Evolutionary conservation across 768 basidiomycete genomes (phyloP).

Genomic region (Pleurotus djamor): DNA sequence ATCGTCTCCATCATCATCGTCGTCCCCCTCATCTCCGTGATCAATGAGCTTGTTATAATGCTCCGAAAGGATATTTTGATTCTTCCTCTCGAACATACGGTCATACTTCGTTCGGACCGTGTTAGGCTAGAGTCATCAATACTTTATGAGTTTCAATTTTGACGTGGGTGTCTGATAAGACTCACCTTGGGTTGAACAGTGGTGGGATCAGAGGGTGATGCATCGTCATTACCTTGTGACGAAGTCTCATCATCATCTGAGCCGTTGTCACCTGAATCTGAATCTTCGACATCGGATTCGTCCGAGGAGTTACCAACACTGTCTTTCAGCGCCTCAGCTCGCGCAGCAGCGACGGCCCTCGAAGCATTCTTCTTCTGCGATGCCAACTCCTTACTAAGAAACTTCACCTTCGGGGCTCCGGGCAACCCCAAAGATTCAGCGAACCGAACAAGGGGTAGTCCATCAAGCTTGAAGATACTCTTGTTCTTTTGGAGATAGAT

Average conservation of each 20-base stretch:
- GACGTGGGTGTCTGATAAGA: not conserved
- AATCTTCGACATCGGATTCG: slow-evolving; percentile 20
- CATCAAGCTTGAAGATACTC: slow-evolving; percentile 81
- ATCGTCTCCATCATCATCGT: slow-evolving; percentile 57
- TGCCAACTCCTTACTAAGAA: slow-evolving; percentile 63
- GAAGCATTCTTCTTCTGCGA: slow-evolving; percentile 79
- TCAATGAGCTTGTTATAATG: slow-evolving; percentile 91
- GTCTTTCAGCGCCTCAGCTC: slow-evolving; percentile 23
- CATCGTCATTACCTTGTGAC: slow-evolving; percentile 21
- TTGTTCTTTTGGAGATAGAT: slow-evolving; percentile 94
- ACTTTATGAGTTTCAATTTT: too few species aligned
- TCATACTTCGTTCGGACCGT: slow-evolving; percentile 91
- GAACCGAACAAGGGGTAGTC: slow-evolving; percentile 79
- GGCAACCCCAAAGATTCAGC: slow-evolving; percentile 91
- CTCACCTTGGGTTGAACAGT: slow-evolving; percentile 40
- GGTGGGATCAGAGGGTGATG: slow-evolving; percentile 15
- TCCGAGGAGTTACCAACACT: slow-evolving; percentile 13
- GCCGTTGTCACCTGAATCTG: slow-evolving; percentile 16
- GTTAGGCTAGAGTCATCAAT: slow-evolving; percentile 17
- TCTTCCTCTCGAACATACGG: slow-evolving; percentile 96
- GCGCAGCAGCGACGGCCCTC: slow-evolving; percentile 35
- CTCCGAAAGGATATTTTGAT: slow-evolving; percentile 87
- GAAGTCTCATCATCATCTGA: slow-evolving; percentile 21
- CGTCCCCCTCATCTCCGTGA: slow-evolving; percentile 42
- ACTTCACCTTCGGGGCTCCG: slow-evolving; percentile 94